Conservation (phyloP, 2,329 filamentous ascomycete genomes). For the Colletotrichum acutatum region DNA sequence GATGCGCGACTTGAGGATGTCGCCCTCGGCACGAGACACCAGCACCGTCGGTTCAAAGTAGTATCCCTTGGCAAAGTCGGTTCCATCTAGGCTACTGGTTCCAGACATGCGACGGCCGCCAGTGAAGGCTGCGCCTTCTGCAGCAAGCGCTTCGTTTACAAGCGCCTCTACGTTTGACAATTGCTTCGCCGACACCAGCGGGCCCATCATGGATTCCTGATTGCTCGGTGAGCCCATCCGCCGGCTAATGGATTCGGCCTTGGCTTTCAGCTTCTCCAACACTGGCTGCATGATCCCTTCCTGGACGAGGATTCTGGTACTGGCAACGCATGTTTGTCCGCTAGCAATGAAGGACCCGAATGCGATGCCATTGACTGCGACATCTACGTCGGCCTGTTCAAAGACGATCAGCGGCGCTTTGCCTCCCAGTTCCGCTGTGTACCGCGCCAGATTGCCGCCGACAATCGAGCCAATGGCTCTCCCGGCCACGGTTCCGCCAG, state of each 20-base stretch:
- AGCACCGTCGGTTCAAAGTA: slow-evolving; percentile 87
- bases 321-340: slow-evolving; percentile 72
- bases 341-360: slow-evolving; percentile 67
- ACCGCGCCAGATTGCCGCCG: slow-evolving; percentile 74
- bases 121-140: slow-evolving; percentile 49
- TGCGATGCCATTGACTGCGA: slow-evolving; percentile 76
- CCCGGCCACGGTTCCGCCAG: slow-evolving; percentile 78
- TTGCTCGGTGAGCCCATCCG: slow-evolving; percentile 69
- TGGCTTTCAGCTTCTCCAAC: slow-evolving; percentile 70
- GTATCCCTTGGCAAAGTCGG: slow-evolving; percentile 68
- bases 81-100: slow-evolving; percentile 59
- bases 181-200: slow-evolving; percentile 70
- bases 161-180: slow-evolving; percentile 76
- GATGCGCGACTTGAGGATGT: slow-evolving; percentile 77
- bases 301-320: slow-evolving; percentile 80
- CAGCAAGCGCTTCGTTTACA: slow-evolving; percentile 70
- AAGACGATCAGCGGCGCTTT: slow-evolving; percentile 78
- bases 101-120: slow-evolving; percentile 62
- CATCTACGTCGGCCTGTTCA: slow-evolving; percentile 70
- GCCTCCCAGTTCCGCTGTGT: slow-evolving; percentile 78
- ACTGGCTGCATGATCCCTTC: slow-evolving; percentile 74
- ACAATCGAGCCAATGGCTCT: slow-evolving; percentile 74
- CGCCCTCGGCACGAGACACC: slow-evolving; percentile 59
- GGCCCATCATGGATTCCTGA: slow-evolving; percentile 70
- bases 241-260: slow-evolving; percentile 65